These are phyloP conservation scores for Sisymbrium altissimum DNA, from an alignment of 345 rosid genomes.

Conservation along the genomic window DNA sequence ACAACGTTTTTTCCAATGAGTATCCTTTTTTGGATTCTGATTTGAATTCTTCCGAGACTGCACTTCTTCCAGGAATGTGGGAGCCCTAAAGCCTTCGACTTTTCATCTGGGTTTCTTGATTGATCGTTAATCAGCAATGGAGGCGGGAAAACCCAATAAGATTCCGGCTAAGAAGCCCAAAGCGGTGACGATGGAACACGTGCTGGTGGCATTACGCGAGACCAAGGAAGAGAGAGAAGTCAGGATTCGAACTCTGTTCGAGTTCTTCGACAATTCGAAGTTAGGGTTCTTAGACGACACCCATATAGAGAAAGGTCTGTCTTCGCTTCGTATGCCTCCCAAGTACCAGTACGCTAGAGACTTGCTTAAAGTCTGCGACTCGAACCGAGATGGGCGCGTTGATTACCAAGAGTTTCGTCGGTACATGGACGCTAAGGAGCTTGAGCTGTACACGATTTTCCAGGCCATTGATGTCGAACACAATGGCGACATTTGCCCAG, in stretches of 20 bases:
- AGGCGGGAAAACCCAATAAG: slow-evolving; percentile 29
- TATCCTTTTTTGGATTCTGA: not conserved
- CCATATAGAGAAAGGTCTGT: slow-evolving; percentile 83
- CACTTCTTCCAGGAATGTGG: slow-evolving; percentile 3
- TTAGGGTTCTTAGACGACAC: slow-evolving; percentile 65
- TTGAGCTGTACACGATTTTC: slow-evolving; percentile 63
- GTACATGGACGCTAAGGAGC: slow-evolving; percentile 86
- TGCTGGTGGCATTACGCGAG: slow-evolving; percentile 67
- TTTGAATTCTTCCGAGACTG: not conserved
- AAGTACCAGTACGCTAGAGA: slow-evolving; percentile 81
- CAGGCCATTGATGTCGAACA: slow-evolving; percentile 73
- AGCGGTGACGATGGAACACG: slow-evolving; percentile 71
- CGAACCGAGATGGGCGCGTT: slow-evolving; percentile 82
- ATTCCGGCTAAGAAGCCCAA: slow-evolving; percentile 47
- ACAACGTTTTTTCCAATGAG: not conserved
- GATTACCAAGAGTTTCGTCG: slow-evolving; percentile 81
- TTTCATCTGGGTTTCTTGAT: slow-evolving; percentile 5
- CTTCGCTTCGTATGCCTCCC: slow-evolving; percentile 68
- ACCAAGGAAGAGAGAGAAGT: slow-evolving; percentile 79
- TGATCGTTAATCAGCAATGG: slow-evolving; percentile 15
- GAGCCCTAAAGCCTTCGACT: not conserved
- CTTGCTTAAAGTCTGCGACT: slow-evolving; percentile 69
- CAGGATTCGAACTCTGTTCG: slow-evolving; percentile 62
- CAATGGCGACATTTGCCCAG: slow-evolving; percentile 81
- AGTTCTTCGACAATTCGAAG: slow-evolving; percentile 62